Base-by-base conservation (phyloP, 148 eudicot genomes). In the Polygonum maritimum region DNA sequence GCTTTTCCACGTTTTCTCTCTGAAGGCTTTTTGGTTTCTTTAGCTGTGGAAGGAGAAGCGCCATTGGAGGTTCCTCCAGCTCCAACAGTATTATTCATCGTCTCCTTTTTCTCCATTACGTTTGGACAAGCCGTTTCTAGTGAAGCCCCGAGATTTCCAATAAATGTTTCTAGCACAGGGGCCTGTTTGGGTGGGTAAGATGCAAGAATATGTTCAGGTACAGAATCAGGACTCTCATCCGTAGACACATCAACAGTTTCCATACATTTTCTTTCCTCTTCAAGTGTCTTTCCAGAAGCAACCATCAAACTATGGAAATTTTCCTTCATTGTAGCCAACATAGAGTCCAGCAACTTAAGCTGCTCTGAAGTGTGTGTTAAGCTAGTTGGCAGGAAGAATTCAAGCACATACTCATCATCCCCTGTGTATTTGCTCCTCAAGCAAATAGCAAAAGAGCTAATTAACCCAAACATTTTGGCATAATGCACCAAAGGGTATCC, bases 401-500 rank as follows among this genome's bases (percentile, higher is more conserved):
- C 98, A 54, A 95, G 81, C 79, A 95, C 81, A 82, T 90, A 95
- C 70, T 92, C 94, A 81, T 92, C 98, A 76, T 88, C 80, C 40
- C 93, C 93, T 1, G 96, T 89, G 83, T 88, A 86, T 62, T 69
- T 83, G 83, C 98, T 95, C 80, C 82, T 87, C 76, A 95, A 82
- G 81, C 97, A 95, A 55, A 95, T 86, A 7, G 98, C 96, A 47
- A 89, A 92, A 76, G 89, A 84, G 51, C 97, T 82, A 40, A 78
- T 79, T 79, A 95, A 79, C 76, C 86, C 86, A 83, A 92, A 92
- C 98, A 95, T 84, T 41, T 92, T 93, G 55, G 98, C 98, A 77
- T 92, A 95, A 82, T 92, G 98, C 19, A 90, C 98, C 76, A 95
- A 79, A 2, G 98, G 98, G 84, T 90, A 95, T 77, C 92, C 94